Conservation (phyloP, 2,329 filamentous ascomycete species). For the Aspergillus awamori region DNA sequence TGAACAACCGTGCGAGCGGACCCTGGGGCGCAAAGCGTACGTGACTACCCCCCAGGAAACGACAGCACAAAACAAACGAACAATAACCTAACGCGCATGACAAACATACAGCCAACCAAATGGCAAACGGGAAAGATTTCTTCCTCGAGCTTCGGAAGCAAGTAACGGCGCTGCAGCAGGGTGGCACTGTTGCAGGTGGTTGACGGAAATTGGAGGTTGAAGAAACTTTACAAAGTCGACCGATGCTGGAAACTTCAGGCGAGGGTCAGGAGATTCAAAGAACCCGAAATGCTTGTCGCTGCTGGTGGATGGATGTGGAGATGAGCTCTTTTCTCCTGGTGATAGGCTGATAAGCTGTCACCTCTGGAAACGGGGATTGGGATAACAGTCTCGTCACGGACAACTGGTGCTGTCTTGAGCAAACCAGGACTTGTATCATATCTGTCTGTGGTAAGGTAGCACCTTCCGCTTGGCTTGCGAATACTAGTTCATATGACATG, state of each 20-base stretch:
- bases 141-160: constrained; percentile 54
- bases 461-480: neutral
- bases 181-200: constrained; percentile 38
- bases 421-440: neutral
- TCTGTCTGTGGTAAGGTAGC: neutral
- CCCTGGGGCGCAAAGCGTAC: constrained; percentile 51
- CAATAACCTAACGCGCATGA: constrained; percentile 14
- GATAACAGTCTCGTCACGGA: neutral
- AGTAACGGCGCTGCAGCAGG: constrained; percentile 44
- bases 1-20: constrained; percentile 39
- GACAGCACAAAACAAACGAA: neutral
- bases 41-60: constrained; percentile 13
- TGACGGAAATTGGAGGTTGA: constrained; percentile 22
- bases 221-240: neutral
- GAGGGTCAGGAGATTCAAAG: neutral
- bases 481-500: neutral
- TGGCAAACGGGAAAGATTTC: constrained; percentile 54
- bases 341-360: constrained; percentile 18
- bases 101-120: constrained; percentile 44
- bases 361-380: constrained; percentile 5
- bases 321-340: constrained; percentile 5
- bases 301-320: neutral
- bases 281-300: neutral
- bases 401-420: neutral
- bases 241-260: constrained; percentile 8